Conservation (phyloP, 495 filamentous ascomycete genomes). For the Penicillium fimorum region DNA sequence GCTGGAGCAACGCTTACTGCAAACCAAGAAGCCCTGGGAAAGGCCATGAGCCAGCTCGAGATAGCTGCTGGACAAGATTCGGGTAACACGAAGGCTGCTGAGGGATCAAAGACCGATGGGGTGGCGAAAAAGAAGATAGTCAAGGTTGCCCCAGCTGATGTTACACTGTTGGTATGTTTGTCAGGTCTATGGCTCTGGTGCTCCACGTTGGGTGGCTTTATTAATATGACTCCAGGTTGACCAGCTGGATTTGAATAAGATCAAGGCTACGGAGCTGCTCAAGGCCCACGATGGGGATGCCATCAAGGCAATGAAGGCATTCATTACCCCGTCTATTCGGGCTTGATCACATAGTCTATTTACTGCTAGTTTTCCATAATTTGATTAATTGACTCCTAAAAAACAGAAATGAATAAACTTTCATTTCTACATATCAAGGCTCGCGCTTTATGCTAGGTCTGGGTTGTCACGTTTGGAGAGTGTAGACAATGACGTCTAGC, state of each 20-base stretch:
- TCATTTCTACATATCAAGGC: background rate
- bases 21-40: constrained; percentile 78
- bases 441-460: background rate
- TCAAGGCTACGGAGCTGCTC: constrained; percentile 80
- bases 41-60: constrained; percentile 74
- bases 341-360: constrained; percentile 13
- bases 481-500: background rate
- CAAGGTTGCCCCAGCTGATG: constrained; percentile 66
- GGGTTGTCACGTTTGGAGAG: background rate
- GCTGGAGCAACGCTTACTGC: constrained; percentile 50
- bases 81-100: constrained; percentile 18
- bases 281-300: constrained; percentile 76
- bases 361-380: background rate
- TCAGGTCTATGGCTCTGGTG: background rate
- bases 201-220: background rate
- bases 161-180: constrained; percentile 60
- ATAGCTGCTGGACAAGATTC: constrained; percentile 38
- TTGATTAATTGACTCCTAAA: background rate
- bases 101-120: constrained; percentile 43
- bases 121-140: constrained; percentile 53
- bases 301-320: constrained; percentile 66
- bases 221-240: constrained; percentile 56
- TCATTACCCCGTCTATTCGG: constrained; percentile 43
- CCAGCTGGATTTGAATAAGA: constrained; percentile 73
- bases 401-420: background rate